A percentile compares a stretch with the other conserved stretches of the same genome.
phyloP scores from a whole-genome alignment of 2,329 filamentous ascomycete species.

The Biscogniauxia sp. region DNA sequence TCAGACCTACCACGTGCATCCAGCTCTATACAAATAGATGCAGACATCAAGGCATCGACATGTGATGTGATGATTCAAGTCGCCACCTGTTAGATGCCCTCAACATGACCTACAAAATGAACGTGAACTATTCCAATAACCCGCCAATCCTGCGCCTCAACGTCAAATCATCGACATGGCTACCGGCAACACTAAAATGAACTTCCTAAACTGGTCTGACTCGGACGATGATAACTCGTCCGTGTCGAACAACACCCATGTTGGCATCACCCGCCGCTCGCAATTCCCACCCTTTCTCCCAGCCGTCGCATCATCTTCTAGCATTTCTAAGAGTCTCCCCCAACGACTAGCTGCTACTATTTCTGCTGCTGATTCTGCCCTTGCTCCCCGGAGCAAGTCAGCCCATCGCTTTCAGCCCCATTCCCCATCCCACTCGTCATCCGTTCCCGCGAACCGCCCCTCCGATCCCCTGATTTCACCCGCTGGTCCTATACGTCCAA shows the following conservation, averaged over 20 bases:
- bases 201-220: slow-evolving; percentile 18
- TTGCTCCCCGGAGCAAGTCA: slow-evolving; percentile 10
- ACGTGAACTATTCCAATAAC: slow-evolving; percentile 7
- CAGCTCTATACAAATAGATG: slow-evolving; percentile 17
- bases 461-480: slow-evolving; percentile 1
- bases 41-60: slow-evolving; percentile 11
- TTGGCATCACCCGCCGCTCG: slow-evolving; percentile 20
- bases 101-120: slow-evolving; percentile 20
- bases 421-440: slow-evolving; percentile 18
- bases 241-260: slow-evolving; percentile 21
- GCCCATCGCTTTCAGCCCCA: slow-evolving; percentile 9
- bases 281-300: slow-evolving; percentile 25
- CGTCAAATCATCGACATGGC: slow-evolving; percentile 20
- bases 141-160: slow-evolving; percentile 13
- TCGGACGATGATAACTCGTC: slow-evolving; percentile 12
- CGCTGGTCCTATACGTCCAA: neutral
- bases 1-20: neutral
- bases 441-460: slow-evolving; percentile 4
- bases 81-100: slow-evolving; percentile 1
- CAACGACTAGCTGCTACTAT: slow-evolving; percentile 20
- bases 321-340: slow-evolving; percentile 25
- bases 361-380: slow-evolving; percentile 13
- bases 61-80: slow-evolving; percentile 19
- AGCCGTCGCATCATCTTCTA: slow-evolving; percentile 17
- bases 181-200: slow-evolving; percentile 15